Evolutionary conservation across 768 basidiomycete species (phyloP).

Genomic region (Ramaria rubella): DNA sequence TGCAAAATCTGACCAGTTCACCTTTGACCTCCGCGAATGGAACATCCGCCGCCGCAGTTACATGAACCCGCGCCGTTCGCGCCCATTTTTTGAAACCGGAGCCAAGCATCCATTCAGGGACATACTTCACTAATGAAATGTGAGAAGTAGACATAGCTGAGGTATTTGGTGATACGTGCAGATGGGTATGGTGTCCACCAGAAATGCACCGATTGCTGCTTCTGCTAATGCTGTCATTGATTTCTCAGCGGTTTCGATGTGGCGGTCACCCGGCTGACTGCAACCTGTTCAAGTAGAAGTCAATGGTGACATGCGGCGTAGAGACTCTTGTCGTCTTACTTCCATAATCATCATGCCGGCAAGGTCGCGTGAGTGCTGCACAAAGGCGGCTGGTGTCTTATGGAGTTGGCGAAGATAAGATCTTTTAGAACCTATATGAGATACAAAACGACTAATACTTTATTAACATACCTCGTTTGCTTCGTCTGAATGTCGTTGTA

Average conservation of each 20-base stretch:
- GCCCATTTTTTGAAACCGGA: slow-evolving; percentile 2
- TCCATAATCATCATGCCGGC: slow-evolving; percentile 32
- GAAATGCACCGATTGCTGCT: slow-evolving; percentile 23
- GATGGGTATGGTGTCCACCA: slow-evolving; percentile 27
- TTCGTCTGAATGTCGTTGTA: not conserved
- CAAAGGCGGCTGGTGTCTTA: slow-evolving; percentile 33
- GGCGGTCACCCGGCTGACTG: slow-evolving; percentile 36
- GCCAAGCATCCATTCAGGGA: slow-evolving; percentile 3
- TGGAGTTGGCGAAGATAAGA: slow-evolving; percentile 24
- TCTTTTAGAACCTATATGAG: not conserved
- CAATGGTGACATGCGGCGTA: not conserved
- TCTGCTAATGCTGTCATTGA: slow-evolving; percentile 21
- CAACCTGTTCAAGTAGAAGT: slow-evolving; percentile 15
- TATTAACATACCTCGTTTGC: not conserved
- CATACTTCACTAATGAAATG: slow-evolving; percentile 1
- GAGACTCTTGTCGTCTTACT: not conserved
- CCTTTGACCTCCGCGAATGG: slow-evolving; percentile 40
- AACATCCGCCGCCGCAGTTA: slow-evolving; percentile 26
- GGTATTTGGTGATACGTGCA: slow-evolving; percentile 12
- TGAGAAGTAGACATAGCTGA: not conserved
- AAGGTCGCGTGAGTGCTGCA: slow-evolving; percentile 28
- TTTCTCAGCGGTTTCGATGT: slow-evolving; percentile 30
- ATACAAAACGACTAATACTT: not conserved
- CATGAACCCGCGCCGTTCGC: slow-evolving; percentile 10
- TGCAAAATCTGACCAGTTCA: slow-evolving; percentile 22